Evolutionary conservation across 495 filamentous ascomycete genomes (phyloP), one percentile per base, ranked within the genome.

Genomic region (Lentithecium fluviatile): DNA sequence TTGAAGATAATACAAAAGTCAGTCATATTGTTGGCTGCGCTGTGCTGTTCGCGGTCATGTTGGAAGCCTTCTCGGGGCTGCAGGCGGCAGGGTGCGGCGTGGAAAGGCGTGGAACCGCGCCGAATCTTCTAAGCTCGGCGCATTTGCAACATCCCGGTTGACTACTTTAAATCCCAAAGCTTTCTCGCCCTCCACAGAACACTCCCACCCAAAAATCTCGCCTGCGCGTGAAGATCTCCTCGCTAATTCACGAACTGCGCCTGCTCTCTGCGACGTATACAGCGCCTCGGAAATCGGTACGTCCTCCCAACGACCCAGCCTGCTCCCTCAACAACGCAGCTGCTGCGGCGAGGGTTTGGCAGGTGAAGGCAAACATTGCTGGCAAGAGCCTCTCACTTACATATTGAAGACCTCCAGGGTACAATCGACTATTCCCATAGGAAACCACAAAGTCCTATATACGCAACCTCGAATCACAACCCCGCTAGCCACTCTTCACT

Each of bases 61-160:
- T 23, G 7, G 23, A 34, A 19, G 7, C 37, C 10, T 11, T 54
- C 45, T 6, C 19, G 8, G 20, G 7, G 58, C 56, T 56, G 48
- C 36, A 61, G 58, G 63, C 64, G 61, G 58, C 59, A 49, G 19
- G 40, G 58, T 29, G 40, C 53, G 52, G 29, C 17, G 58, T 67
- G 43, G 64, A 67, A 67, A 25, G n/a, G 37, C n/a, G 52, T 58
- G 43, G 64, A 67, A 66, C 45, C 57, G 20, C 21, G 15, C 29
- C 26, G 63, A 66, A 66, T 45, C 52, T 66, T 66, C 46, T 49
- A 20, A 50, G 45, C 38, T 49, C 42, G 42, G 40, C 40, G 40
- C 40, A 56, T 55, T 56, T 62, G 52, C 59, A 62, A 56, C 51
- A 56, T 55, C 59, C 59, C 45, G 52, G 51, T 50, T 10, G 40